Evolutionary conservation across 768 basidiomycete genomes (phyloP).

Genomic region (Agrocybe praecox): DNA sequence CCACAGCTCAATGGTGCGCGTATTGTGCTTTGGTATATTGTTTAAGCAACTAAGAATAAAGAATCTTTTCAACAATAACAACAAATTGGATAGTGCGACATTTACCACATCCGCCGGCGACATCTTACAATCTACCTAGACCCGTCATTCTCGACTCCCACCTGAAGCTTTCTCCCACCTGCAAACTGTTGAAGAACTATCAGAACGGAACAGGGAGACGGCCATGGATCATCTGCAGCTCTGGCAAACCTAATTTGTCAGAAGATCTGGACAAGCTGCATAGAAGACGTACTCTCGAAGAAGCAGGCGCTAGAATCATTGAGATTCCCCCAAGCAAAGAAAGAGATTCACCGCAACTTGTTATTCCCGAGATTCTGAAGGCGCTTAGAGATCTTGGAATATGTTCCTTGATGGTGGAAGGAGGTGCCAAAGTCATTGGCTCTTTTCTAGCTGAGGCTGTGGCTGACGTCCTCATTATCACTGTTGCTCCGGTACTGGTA

Average conservation of each 20-base stretch:
- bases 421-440: constrained; percentile 82
- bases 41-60: not conserved
- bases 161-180: constrained; percentile 65
- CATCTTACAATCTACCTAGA: constrained; percentile 57
- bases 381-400: constrained; percentile 60
- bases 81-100: constrained; percentile 67
- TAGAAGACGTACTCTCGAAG: constrained; percentile 49
- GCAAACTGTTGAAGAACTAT: constrained; percentile 73
- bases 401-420: constrained; percentile 91
- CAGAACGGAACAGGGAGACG: constrained; percentile 57
- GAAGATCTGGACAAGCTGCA: constrained; percentile 25
- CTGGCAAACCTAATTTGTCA: constrained; percentile 25
- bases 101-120: constrained; percentile 46
- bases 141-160: constrained; percentile 84
- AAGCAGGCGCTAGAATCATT: constrained; percentile 69
- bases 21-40: not conserved
- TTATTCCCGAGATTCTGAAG: constrained; percentile 51
- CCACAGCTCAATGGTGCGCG: constrained; percentile 89
- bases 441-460: constrained; percentile 58
- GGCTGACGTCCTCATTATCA: constrained; percentile 80
- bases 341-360: constrained; percentile 6
- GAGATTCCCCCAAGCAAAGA: constrained; percentile 32
- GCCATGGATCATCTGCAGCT: constrained; percentile 67
- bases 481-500: constrained; percentile 84
- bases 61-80: not conserved